A percentile compares a stretch with the other conserved stretches of the same genome.
phyloP scores from a whole-genome alignment of 2,329 filamentous ascomycete species.

The Chlorencoelia australis region DNA sequence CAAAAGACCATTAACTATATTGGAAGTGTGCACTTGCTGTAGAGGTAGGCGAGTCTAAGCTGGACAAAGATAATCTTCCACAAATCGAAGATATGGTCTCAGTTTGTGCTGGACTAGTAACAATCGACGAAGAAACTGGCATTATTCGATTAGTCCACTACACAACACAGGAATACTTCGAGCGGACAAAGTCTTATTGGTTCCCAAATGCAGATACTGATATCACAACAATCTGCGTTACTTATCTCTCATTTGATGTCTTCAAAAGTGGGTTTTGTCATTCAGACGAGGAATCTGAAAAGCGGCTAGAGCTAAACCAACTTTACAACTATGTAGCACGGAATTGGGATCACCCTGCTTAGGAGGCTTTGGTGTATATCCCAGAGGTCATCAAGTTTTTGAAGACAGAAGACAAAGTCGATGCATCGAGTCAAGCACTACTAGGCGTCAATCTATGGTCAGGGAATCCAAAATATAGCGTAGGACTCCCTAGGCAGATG shows the following conservation, averaged over 20 bases:
- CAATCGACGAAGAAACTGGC: slow-evolving; percentile 4
- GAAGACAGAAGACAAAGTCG: not conserved
- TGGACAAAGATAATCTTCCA: slow-evolving; percentile 24
- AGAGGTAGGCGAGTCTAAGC: slow-evolving; percentile 14
- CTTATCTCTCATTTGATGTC: slow-evolving; percentile 23
- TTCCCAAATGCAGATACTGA: slow-evolving; percentile 14
- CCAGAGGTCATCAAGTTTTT: not conserved
- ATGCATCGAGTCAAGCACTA: not conserved
- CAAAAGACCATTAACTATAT: slow-evolving; percentile 25
- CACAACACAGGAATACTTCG: slow-evolving; percentile 25
- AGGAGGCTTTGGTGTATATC: not conserved
- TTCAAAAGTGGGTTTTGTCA: slow-evolving; percentile 18
- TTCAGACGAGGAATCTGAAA: slow-evolving; percentile 13
- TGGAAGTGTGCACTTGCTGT: slow-evolving; percentile 35
- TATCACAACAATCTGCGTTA: slow-evolving; percentile 19
- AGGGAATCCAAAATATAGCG: not conserved
- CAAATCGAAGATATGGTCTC: slow-evolving; percentile 13
- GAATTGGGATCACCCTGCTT: not conserved
- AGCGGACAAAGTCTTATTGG: slow-evolving; percentile 6
- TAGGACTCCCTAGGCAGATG: not conserved
- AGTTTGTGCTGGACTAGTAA: slow-evolving; percentile 20
- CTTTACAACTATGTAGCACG: not conserved
- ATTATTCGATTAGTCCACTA: slow-evolving; percentile 20
- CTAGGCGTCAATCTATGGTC: not conserved
- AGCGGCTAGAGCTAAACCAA: slow-evolving; percentile 10